These are phyloP conservation scores for Ramularia endophylla DNA, from an alignment of 2,329 filamentous ascomycete species.

Conservation along the genomic window DNA sequence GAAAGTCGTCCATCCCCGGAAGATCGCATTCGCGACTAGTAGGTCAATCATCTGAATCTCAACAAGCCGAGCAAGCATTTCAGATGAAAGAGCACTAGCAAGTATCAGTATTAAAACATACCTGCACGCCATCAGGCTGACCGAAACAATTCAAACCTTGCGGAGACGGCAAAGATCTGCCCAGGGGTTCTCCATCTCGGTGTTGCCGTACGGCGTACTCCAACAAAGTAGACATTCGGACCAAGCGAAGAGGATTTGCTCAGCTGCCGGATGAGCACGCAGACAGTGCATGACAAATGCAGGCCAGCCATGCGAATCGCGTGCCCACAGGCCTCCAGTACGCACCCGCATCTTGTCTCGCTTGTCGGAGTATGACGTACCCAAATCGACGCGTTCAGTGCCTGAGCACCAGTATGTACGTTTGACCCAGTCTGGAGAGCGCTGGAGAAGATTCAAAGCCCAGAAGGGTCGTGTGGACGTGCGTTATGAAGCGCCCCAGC, in stretches of 20 bases:
- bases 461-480: background rate
- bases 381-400: too few species aligned
- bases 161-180: constrained; percentile 1
- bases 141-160: too few species aligned
- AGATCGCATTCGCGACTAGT: constrained; percentile 15
- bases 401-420: constrained; percentile 3
- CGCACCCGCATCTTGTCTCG: too few species aligned
- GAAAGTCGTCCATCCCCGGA: constrained; percentile 7
- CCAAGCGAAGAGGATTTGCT: constrained; percentile 4
- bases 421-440: constrained; percentile 2
- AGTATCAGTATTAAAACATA: too few species aligned
- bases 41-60: constrained; percentile 10
- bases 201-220: constrained; percentile 12
- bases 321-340: too few species aligned
- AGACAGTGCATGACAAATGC: constrained; percentile 16
- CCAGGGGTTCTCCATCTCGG: constrained; percentile 11
- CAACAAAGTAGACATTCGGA: constrained; percentile 3
- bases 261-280: constrained; percentile 6
- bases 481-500: constrained; percentile 3
- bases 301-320: constrained; percentile 15
- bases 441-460: background rate
- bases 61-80: too few species aligned
- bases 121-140: too few species aligned
- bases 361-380: too few species aligned
- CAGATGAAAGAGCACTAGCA: too few species aligned